A percentile compares a stretch with the other conserved stretches of the same genome.
Evolutionary conservation across 805 yeast genomes (phyloP).

Genomic region (Ogataea minuta): DNA sequence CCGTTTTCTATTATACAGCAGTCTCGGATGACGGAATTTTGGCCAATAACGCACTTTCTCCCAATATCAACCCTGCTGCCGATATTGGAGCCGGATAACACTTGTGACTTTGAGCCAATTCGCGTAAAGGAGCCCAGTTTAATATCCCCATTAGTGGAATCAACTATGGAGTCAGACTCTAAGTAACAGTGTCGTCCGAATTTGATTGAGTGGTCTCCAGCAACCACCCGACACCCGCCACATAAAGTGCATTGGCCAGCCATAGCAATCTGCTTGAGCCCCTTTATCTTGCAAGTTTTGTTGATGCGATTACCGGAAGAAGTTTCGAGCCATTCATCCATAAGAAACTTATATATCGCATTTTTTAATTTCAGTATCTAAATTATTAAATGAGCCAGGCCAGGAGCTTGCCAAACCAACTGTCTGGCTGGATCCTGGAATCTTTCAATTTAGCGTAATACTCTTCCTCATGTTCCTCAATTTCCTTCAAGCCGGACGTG

Average conservation of each 20-base stretch:
- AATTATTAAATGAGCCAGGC: conserved; percentile 11
- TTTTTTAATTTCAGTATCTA: neutral
- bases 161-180: conserved; percentile 29
- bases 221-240: conserved; percentile 28
- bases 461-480: conserved; percentile 47
- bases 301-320: conserved; percentile 51
- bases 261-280: conserved; percentile 43
- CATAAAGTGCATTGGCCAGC: conserved; percentile 47
- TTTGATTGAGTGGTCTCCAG: conserved; percentile 21
- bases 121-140: conserved; percentile 48
- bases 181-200: conserved; percentile 49
- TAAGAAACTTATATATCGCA: neutral
- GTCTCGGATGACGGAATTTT: conserved; percentile 45
- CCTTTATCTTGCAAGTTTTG: conserved; percentile 40
- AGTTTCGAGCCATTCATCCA: conserved; percentile 45
- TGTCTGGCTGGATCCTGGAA: conserved; percentile 1
- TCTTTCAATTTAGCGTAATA: conserved; percentile 20
- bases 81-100: conserved; percentile 37
- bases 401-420: conserved; percentile 1
- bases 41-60: conserved; percentile 36
- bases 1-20: conserved; percentile 47
- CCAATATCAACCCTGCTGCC: conserved; percentile 54
- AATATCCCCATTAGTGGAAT: conserved; percentile 35
- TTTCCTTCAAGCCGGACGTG: conserved; percentile 42
- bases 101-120: conserved; percentile 36